A percentile compares a stretch with the other conserved stretches of the same genome.
phyloP scores from a whole-genome alignment of 495 filamentous ascomycete genomes.

The Cairneyella variabilis region DNA sequence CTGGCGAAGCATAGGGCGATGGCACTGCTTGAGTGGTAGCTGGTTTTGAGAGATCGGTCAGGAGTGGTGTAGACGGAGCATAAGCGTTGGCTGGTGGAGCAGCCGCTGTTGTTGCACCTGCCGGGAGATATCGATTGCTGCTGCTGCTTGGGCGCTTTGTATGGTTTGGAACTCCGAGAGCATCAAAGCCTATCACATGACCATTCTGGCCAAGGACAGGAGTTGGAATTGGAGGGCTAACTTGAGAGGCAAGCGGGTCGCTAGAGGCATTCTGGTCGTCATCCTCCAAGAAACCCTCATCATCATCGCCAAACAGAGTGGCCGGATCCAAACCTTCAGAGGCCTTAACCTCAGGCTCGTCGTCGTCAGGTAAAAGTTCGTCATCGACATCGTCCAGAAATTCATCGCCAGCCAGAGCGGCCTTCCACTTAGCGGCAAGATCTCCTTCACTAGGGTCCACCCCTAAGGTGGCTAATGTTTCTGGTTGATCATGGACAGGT shows the following conservation, averaged over 20 bases:
- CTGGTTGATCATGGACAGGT: conserved; percentile 22
- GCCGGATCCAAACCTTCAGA: conserved; percentile 37
- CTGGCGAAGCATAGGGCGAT: conserved; percentile 37
- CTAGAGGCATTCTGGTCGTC: conserved; percentile 29
- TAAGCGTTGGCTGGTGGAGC: conserved; percentile 14
- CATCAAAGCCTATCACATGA: conserved; percentile 30
- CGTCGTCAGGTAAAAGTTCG: conserved; percentile 47
- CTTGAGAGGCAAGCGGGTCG: background rate
- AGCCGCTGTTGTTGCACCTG: background rate
- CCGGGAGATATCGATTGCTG: conserved; percentile 24
- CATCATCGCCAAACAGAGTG: conserved; percentile 52
- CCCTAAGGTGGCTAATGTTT: conserved; percentile 26
- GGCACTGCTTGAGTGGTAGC: conserved; percentile 38
- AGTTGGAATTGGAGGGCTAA: conserved; percentile 6
- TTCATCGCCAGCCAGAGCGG: conserved; percentile 75
- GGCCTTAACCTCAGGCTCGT: conserved; percentile 66
- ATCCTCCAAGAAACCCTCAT: conserved; percentile 69
- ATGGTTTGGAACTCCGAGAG: background rate
- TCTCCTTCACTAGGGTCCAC: conserved; percentile 46
- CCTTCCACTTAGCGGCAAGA: conserved; percentile 78
- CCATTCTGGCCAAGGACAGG: conserved; percentile 20
- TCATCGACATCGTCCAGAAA: conserved; percentile 58
- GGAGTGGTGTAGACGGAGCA: conserved; percentile 20
- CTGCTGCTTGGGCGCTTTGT: conserved; percentile 10
- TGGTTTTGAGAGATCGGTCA: conserved; percentile 28